Conservation (phyloP, 805 yeast genomes). For the Barnettozyma pratensis region DNA sequence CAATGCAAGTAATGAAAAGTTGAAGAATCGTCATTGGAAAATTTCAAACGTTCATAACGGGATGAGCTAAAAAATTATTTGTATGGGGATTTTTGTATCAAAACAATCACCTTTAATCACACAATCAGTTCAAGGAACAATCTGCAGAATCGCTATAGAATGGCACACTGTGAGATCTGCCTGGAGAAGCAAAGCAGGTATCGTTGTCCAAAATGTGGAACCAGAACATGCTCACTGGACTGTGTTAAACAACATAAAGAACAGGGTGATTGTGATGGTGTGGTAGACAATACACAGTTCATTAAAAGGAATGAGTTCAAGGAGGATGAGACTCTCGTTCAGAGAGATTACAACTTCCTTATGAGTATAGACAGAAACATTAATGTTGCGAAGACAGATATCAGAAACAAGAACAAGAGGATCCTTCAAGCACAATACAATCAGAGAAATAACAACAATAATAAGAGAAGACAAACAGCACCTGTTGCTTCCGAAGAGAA, state of each 20-base stretch:
- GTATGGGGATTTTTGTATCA: not conserved
- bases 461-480: slow-evolving; percentile 11
- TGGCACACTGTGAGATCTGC: slow-evolving; percentile 42
- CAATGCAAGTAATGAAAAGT: too few relatives aligned
- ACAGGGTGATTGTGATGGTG: slow-evolving; percentile 61
- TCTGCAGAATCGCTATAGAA: not conserved
- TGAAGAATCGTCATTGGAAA: too few relatives aligned
- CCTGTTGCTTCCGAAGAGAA: not conserved
- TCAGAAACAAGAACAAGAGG: slow-evolving; percentile 38
- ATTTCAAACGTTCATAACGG: not conserved
- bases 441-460: slow-evolving; percentile 7
- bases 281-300: slow-evolving; percentile 54
- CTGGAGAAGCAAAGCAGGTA: slow-evolving; percentile 45
- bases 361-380: slow-evolving; percentile 54
- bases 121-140: too few relatives aligned
- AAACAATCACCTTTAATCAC: not conserved
- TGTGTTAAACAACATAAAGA: slow-evolving; percentile 72
- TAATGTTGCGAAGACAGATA: slow-evolving; percentile 52
- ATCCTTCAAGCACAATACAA: slow-evolving; percentile 25
- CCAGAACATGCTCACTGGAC: slow-evolving; percentile 59
- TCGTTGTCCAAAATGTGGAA: slow-evolving; percentile 74
- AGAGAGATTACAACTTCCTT: slow-evolving; percentile 80
- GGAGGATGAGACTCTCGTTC: slow-evolving; percentile 37
- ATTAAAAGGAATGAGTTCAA: slow-evolving; percentile 42
- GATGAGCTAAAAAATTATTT: not conserved